Percentiles rank a stretch among this genome's conserved stretches.
These are phyloP conservation scores for Cryphonectria parasitica DNA, from an alignment of 2,329 filamentous ascomycete genomes.

Conservation along the genomic window DNA sequence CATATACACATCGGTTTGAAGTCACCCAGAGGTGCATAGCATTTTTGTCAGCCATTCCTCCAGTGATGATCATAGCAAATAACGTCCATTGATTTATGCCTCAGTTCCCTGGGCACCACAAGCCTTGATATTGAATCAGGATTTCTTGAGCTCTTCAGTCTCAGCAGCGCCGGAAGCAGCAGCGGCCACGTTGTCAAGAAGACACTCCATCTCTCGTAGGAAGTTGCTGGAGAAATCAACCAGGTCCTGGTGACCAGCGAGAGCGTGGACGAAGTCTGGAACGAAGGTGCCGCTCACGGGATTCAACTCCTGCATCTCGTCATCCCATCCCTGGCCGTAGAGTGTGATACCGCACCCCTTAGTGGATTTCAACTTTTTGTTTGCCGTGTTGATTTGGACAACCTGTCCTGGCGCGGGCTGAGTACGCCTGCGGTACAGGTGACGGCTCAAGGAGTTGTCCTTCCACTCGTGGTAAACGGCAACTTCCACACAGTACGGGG, in stretches of 20 bases:
- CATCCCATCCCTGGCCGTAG: conserved; percentile 24
- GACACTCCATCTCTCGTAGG: conserved; percentile 19
- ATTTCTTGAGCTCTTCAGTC: not conserved
- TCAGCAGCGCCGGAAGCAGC: too few relatives aligned
- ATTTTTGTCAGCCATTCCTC: not conserved
- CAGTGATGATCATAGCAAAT: not conserved
- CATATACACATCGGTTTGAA: not conserved
- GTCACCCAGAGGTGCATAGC: not conserved
- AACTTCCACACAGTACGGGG: conserved; percentile 42
- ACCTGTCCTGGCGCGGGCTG: not conserved
- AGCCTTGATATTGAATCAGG: not conserved
- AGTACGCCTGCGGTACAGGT: not conserved
- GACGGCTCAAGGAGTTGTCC: not conserved
- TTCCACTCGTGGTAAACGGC: conserved; percentile 41
- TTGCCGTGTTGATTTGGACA: conserved; percentile 17
- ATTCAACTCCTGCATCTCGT: conserved; percentile 32
- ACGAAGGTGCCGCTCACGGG: conserved; percentile 14
- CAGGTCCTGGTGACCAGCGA: conserved; percentile 3
- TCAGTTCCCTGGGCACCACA: not conserved
- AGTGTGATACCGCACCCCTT: conserved; percentile 30
- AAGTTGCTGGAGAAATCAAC: conserved; percentile 2
- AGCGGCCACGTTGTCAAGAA: conserved; percentile 14
- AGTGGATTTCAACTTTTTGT: conserved; percentile 9
- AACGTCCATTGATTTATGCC: not conserved
- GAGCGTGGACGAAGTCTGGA: conserved; percentile 11